phyloP scores from a whole-genome alignment of 2,329 filamentous ascomycete genomes.

The Kalaharituber pfeilii region DNA sequence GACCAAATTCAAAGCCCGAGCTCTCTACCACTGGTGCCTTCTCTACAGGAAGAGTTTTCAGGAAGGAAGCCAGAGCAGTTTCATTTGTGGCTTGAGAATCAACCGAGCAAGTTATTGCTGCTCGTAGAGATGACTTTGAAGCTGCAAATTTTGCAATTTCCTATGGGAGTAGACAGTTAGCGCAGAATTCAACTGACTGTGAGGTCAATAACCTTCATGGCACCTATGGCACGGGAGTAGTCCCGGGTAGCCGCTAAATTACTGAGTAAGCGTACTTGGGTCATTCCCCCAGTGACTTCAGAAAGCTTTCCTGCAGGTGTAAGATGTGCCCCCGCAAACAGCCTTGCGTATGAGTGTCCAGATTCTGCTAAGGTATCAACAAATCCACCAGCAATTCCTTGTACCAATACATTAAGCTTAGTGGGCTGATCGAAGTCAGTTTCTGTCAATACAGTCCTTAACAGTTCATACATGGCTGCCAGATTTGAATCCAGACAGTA shows the following conservation, averaged over 20 bases:
- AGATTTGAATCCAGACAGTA: constrained; percentile 83
- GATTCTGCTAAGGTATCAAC: constrained; percentile 82
- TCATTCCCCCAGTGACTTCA: constrained; percentile 50
- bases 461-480: constrained; percentile 72
- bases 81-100: constrained; percentile 57
- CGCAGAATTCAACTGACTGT: too few relatives aligned
- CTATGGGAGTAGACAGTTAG: too few relatives aligned
- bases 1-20: constrained; percentile 24
- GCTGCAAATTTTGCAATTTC: constrained; percentile 19
- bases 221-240: constrained; percentile 46
- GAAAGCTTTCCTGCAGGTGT: constrained; percentile 43
- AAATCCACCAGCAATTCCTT: constrained; percentile 72
- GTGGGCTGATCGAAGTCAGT: constrained; percentile 79
- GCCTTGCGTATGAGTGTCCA: constrained; percentile 72
- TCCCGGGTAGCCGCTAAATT: constrained; percentile 37
- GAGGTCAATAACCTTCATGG: too few relatives aligned
- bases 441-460: constrained; percentile 63
- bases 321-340: constrained; percentile 64
- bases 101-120: constrained; percentile 68
- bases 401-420: constrained; percentile 65
- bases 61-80: constrained; percentile 51
- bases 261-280: constrained; percentile 72
- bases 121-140: constrained; percentile 31
- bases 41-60: constrained; percentile 40
- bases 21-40: constrained; percentile 23